These are phyloP conservation scores for Trypanosoma lewisi DNA, from an alignment of 208 protist species.

Conservation along the genomic window DNA sequence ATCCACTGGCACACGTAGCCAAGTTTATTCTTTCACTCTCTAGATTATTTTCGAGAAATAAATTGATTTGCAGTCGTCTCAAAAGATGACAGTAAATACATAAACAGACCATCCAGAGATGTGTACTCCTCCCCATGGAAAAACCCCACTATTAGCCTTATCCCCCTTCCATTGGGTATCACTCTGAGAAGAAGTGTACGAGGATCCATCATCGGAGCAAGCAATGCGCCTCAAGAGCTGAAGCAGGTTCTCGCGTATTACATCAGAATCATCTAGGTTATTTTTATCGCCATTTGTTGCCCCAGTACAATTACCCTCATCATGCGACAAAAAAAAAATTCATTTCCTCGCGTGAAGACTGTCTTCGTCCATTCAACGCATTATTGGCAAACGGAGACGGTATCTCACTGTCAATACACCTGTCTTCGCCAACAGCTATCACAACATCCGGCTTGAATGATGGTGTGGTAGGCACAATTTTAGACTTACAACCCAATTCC, in stretches of 20 bases:
- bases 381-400: background rate
- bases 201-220: background rate
- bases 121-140: background rate
- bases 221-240: constrained; percentile 5
- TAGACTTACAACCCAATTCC: background rate
- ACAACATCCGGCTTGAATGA: background rate
- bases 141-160: background rate
- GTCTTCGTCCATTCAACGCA: background rate
- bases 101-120: constrained; percentile 15
- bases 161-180: background rate
- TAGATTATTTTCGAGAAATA: background rate
- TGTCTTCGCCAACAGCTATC: background rate
- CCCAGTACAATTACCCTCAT: background rate
- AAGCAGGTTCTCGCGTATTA: constrained; percentile 9
- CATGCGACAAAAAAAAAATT: background rate
- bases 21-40: background rate
- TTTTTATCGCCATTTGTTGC: background rate
- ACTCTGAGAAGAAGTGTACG: background rate
- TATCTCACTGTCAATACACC: background rate
- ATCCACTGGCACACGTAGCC: background rate
- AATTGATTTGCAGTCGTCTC: constrained; percentile 14
- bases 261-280: background rate
- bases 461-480: background rate
- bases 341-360: background rate
- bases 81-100: constrained; percentile 6